Conservation (phyloP, 1,139 yeast genomes). For the Yamadazyma spencermartinsiae region DNA sequence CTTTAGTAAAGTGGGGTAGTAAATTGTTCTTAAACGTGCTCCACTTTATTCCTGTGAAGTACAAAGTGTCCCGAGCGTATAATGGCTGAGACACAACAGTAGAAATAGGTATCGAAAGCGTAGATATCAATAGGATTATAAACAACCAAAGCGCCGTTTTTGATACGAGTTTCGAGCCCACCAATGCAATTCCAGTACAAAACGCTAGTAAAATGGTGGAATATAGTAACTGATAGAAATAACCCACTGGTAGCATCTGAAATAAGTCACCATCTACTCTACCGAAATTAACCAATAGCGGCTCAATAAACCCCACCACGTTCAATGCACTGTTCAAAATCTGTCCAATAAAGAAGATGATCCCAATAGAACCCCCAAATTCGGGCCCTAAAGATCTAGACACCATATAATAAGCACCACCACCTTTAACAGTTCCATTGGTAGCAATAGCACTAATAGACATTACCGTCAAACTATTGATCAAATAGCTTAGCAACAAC, state of each 20-base stretch:
- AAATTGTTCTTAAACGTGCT: constrained; percentile 62
- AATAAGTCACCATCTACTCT: constrained; percentile 54
- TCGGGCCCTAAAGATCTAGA: constrained; percentile 80
- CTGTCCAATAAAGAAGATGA: constrained; percentile 76
- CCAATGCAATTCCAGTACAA: constrained; percentile 77
- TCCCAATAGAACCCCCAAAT: constrained; percentile 81
- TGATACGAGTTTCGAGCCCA: constrained; percentile 83
- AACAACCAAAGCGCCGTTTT: constrained; percentile 80
- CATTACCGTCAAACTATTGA: constrained; percentile 67
- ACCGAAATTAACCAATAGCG: constrained; percentile 68
- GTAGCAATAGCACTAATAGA: constrained; percentile 80
- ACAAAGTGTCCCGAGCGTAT: constrained; percentile 39
- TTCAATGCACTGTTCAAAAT: constrained; percentile 73
- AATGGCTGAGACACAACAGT: constrained; percentile 61
- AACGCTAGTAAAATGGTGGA: constrained; percentile 64
- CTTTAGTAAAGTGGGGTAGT: constrained; percentile 76
- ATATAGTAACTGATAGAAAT: constrained; percentile 58
- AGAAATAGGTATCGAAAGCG: constrained; percentile 81
- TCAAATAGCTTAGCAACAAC: constrained; percentile 60
- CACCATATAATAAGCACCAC: constrained; percentile 84
- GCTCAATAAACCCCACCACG: constrained; percentile 79
- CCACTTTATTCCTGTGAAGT: constrained; percentile 76
- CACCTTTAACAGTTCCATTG: constrained; percentile 80
- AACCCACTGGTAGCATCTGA: constrained; percentile 52
- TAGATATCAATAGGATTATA: constrained; percentile 65